Base-by-base conservation (phyloP, 352 stramenopile species). In the Pythium coloratum region DNA sequence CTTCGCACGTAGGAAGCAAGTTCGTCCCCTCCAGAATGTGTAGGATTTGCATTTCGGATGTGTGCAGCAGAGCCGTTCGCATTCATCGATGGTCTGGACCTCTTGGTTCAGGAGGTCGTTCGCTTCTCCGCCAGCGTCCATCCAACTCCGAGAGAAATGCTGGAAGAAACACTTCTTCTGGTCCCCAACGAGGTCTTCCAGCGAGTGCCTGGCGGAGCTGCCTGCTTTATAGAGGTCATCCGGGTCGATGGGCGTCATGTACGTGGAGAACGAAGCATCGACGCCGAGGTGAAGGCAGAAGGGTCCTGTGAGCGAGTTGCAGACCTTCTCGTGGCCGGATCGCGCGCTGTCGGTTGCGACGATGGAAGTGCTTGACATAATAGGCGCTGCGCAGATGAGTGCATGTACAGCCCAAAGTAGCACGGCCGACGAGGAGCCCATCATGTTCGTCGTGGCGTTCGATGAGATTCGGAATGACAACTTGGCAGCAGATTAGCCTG, bases 161-260 rank as follows among this genome's bases (percentile, higher is more conserved):
- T 78, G 82, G 47, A 92, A 92, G 62, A 90, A 89, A 57, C 83
- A 92, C 46, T 67, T 70, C 49, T 87, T 88, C 12, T 47, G 18
- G 38, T 46, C 24, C 26, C 1, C 36, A 2, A 44, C 44, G 18
- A 59, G 5, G 12, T 55, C 24, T 20, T 62, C 14, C 9, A 53
- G n/a, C 36, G 44, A 51, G 46, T 38, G 14, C 18, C 26, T 32
- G 24, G 53, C 4, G 44, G 54, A 32, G 18, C 26, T 20, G n/a
- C 51, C 46, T 28, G 54, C 16, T 24, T 53, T 26, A 20, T 46
- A 26, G 34, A 24, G 20, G 46, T 56, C 36, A 2, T n/a, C 6
- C 0, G 57, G 62, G 16, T 65, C 68, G 55, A 91, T 88, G 3
- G 80, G 83, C 26, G 78, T 87, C 81, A 90, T 91, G 69, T 89